Evolutionary conservation across 2,329 filamentous ascomycete species (phyloP), one percentile per base, ranked within the genome.

Genomic region (Colletotrichum sp.): DNA sequence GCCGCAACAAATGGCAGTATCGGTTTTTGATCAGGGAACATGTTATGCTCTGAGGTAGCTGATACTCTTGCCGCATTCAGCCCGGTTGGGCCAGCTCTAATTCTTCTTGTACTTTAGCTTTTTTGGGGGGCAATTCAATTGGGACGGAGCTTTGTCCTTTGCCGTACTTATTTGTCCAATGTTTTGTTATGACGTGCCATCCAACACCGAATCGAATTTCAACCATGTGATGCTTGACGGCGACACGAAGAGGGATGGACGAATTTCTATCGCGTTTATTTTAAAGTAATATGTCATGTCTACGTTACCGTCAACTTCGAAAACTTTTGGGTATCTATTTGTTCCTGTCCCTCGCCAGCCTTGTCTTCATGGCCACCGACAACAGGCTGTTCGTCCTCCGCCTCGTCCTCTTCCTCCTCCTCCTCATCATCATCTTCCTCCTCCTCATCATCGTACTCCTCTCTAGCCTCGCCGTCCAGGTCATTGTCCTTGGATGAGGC

Each of bases 401-500:
- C 71, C 13, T 68, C 74, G 3, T 81, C 80, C 0, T 82, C 82
- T 10, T 80, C 77, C 2, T 79, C 74, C 5, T 80, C 79, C 78
- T 44, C 15, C 15, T 39, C 34, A 3, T 62, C 59, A 15, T 62
- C 57, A 10, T 60, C 57, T n/a, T 60, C 76, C 9, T 79, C 78
- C 8, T 80, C 80, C 2, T 79, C 77, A 4, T 80, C 80, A 0
- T 78, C 81, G 3, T 83, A 79, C 2, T 78, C 80, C 2, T 82
- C 83, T 4, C 81, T 82, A 5, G 84, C 84, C 4, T 84, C 85
- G 57, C 82, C 80, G 3, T 83, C 84, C 2, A 84, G 83, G 0
- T 83, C 81, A 7, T 82, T 82, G 6, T 85, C 85, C n/a, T 86
- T 83, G 63, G 84, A 77, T 55, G 88, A 87, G 69, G 93, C 91